Base-by-base conservation (phyloP, 345 rosid genomes). In the Toxicodendron radicans region DNA sequence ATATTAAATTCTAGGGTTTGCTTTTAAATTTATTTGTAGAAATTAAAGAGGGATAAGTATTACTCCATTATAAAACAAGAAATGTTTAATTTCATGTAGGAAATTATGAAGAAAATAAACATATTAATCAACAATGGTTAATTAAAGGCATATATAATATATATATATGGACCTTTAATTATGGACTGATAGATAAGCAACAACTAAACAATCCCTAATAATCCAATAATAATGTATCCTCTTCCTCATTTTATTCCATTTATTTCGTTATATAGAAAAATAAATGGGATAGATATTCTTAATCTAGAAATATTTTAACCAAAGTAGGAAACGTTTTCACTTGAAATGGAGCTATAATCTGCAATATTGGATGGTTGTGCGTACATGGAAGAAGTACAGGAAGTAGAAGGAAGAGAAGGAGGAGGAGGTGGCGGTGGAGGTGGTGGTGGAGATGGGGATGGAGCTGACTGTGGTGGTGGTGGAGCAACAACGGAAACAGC, bases 271-370 rank as follows among this genome's bases (percentile, higher is more conserved):
- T 72, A 71, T 51, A 18, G 79, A 84, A 78, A 83, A 79, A 75
- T 66, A 81, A 84, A 81, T 87, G 73, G 79, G 79, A 75, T 79
- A 38, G 70, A 58, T 71, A 27, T 79, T 70, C 56, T 74, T 62
- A 71, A 18, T 43, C 72, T 68, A 53, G 60, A 58, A 79, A 63
- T 58, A 56, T 2, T 59, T 80, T 83, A 92, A 70, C 95, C 87
- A 75, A 92, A 94, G 72, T 87, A 92, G 20, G 97, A 78, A 76
- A 85, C 83, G 81, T 92, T 86, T 64, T 89, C 92, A 78, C 82
- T 88, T 32, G 91, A 83, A 80, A 89, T 89, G 75, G 83, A 78
- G 78, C 82, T 85, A 66, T 84, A 95, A 74, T 88, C 92, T 11
- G 83, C 70, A 4, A 77, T 56, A 60, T 61, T 60, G 61, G 76